Evolutionary conservation across 768 basidiomycete genomes (phyloP), one percentile per base, ranked within the genome.

Genomic region (Boletus rufocinnamomeus): DNA sequence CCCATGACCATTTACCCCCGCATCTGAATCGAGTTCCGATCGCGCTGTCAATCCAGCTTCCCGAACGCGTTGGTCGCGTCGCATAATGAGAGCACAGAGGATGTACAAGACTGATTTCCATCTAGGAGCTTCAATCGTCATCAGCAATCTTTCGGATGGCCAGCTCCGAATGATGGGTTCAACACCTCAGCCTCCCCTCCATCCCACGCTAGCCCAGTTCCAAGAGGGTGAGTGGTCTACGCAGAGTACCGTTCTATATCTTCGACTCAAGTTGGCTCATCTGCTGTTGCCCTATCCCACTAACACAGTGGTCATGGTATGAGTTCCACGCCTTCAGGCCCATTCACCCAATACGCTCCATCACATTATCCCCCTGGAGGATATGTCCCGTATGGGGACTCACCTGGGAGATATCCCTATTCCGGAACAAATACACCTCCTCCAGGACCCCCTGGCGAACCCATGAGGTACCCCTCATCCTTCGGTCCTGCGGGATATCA

Each of bases 331-430:
- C n/a, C n/a, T n/a, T n/a, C n/a, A n/a, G n/a, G n/a, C n/a, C n/a
- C n/a, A n/a, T n/a, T n/a, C n/a, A n/a, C n/a, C n/a, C n/a, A n/a
- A n/a, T n/a, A n/a, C n/a, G n/a, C n/a, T n/a, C n/a, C 51, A 40
- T 28, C 51, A 28, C 41, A 53, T 43, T 45, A 56, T 61, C 16
- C 58, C 27, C 59, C 65, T 25, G 62, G 54, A 27, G 65, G 66
- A 43, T 70, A 74, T 61, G 66, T 62, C 28, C 67, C 73, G 8
- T 35, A 41, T 38, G 40, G 10, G n/a, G 50, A 48, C 35, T 40
- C 59, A 13, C 43, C 61, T 16, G 32, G 47, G 16, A 49, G 49
- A 56, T 65, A 59, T 46, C 58, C 68, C 19, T 35, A 57, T 30
- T 21, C 62, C 3, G 58, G 62, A 46, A 0, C 50, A 35, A 67